Evolutionary conservation across 2,329 filamentous ascomycete species (phyloP), one percentile per base, ranked within the genome.

Genomic region (Aspergillus unguis): DNA sequence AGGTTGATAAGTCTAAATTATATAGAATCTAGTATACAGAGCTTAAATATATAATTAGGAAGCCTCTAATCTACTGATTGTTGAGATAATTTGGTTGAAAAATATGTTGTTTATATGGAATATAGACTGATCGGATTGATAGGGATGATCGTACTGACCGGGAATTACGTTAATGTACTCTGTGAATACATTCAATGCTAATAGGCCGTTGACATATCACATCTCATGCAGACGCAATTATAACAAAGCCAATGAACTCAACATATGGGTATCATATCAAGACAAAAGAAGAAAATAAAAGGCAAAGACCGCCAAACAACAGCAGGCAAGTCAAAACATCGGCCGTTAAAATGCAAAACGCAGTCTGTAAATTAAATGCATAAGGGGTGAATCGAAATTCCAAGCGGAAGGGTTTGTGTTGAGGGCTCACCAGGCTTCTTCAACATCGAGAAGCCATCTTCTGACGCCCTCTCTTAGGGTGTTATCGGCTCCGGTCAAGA

Each of bases 391-490:
- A 27, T 9, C 31, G 32, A 36, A 28, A n/a, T 36, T 45, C 31
- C 43, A 44, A 32, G 4, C 32, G 28, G 41, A 44, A 32, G 25
- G n/a, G 27, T 10, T 27, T 7, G n/a, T 31, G 17, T 31, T 29
- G n/a, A 41, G 28, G 4, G 40, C 54, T 59, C 60, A 74, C 65
- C 70, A 73, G 48, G 68, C 65, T 55, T 76, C 73, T 59, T 79
- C 77, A 10, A 77, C 74, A 54, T 77, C 73, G 35, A 73, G 67
- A 54, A 83, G 71, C 80, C 81, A 84, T 58, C 75, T 77, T 43
- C 79, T 73, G 36, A 84, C 77, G 6, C 80, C 81, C 61, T 83
- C 79, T 54, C 80, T 75, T 45, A 84, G 58, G 6, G 77, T 78
- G 55, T 80, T 81, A 48, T 82, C 77, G 3, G 67, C 61, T 54